Base-by-base conservation (phyloP, 139 green algal species). In the Tetraselmis striata region DNA sequence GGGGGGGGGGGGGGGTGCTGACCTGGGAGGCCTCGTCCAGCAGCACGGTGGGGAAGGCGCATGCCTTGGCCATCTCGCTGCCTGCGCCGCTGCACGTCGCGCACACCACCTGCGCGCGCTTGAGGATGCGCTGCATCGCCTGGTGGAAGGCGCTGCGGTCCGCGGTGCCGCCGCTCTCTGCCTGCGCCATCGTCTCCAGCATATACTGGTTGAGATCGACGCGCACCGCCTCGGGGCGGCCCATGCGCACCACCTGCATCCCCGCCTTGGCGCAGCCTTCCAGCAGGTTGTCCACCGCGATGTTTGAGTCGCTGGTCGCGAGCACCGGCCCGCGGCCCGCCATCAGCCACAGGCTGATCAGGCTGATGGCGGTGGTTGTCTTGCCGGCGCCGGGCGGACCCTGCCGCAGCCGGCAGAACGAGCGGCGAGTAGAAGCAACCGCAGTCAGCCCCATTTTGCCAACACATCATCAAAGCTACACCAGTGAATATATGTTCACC, bases 211-310 rank as follows among this genome's bases (percentile, higher is more conserved):
- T 67, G 5, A 67, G 45, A 18, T 67, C 45, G 45, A 18, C 11
- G 45, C 45, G 45, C 5, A 67, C 45, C 45, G 45, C 45, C 45
- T 67, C 85, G 0, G 87, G 79, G 30, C 89, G 84, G 0, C 95
- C 95, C 23, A 98, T 32, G 28, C 95, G 89, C 32, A 98, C 93
- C 1, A 94, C 93, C 0, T 75, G 30, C 18, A 97, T 67, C 1
- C 90, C 90, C 0, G 78, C 82, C 67, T 76, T 78, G 29, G 89
- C 18, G 31, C 78, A 98, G 84, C 2, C 95, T 78, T 96, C 90
- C 30, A 98, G 84, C 32, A 98, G 76, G 89, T 98, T 98, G 86
- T 98, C 95, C 0, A 93, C 92, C 1, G 95, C 95, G 1, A 93
- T 93, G 32, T 97, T 97, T 77, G 93, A 97, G 82, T 95, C 92